These are phyloP conservation scores for Phytophthora nicotianae DNA, from an alignment of 352 stramenopile genomes.

Conservation along the genomic window DNA sequence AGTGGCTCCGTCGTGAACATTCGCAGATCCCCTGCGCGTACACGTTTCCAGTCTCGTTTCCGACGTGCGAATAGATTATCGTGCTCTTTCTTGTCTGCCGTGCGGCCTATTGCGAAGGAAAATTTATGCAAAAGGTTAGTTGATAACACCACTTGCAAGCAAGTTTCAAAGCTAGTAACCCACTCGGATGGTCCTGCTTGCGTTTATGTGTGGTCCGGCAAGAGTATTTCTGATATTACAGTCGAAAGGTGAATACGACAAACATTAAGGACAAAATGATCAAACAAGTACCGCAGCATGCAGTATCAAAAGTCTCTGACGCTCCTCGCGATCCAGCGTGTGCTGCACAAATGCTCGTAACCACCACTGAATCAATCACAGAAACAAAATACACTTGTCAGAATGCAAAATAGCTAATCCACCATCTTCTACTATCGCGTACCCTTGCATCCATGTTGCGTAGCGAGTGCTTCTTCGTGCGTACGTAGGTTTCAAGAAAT, in stretches of 20 bases:
- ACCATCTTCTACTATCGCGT: constrained; percentile 7
- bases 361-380: constrained; percentile 60
- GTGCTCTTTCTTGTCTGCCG: constrained; percentile 76
- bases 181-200: constrained; percentile 74
- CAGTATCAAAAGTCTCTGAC: constrained; percentile 54
- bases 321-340: constrained; percentile 64
- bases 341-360: constrained; percentile 74
- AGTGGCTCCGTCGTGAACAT: constrained; percentile 80
- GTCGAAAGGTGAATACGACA: neutral
- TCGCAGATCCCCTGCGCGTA: constrained; percentile 65
- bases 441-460: constrained; percentile 76
- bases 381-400: constrained; percentile 11
- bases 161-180: constrained; percentile 4
- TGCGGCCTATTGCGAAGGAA: constrained; percentile 41
- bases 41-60: constrained; percentile 76
- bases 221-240: constrained; percentile 40
- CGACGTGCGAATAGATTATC: constrained; percentile 77
- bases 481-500: constrained; percentile 61
- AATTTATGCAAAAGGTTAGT: constrained; percentile 6
- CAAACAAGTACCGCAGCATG: constrained; percentile 36
- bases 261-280: neutral
- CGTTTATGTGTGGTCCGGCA: constrained; percentile 68
- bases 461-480: constrained; percentile 64
- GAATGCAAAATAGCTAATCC: neutral
- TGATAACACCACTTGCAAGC: neutral